Percentiles rank a stretch among this genome's conserved stretches.
Conservation (phyloP, 768 basidiomycete genomes). For the Lactarius quietus region DNA sequence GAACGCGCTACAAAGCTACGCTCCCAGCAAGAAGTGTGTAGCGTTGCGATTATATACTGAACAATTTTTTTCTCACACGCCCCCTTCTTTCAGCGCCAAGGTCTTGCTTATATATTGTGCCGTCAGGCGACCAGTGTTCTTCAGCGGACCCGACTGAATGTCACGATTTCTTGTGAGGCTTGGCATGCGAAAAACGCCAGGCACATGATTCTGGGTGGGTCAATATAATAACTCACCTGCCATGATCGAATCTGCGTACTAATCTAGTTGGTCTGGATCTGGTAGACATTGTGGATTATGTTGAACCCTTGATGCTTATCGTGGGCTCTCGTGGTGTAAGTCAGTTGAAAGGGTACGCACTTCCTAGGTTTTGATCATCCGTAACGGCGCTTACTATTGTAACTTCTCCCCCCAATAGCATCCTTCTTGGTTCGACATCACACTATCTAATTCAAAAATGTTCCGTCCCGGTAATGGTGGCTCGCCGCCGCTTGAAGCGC, state of each 20-base stretch:
- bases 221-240: background rate
- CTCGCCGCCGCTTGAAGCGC: constrained; percentile 84
- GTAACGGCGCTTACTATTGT: constrained; percentile 6
- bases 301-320: constrained; percentile 87
- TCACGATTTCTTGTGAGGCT: constrained; percentile 87
- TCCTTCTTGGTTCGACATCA: constrained; percentile 90
- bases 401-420: constrained; percentile 43
- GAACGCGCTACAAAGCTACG: constrained; percentile 79
- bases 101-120: constrained; percentile 79
- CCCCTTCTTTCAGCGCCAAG: constrained; percentile 63
- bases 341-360: constrained; percentile 79
- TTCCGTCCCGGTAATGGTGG: constrained; percentile 95
- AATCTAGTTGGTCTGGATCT: background rate
- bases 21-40: constrained; percentile 83
- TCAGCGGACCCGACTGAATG: constrained; percentile 86
- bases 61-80: background rate
- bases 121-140: constrained; percentile 87
- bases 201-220: constrained; percentile 85
- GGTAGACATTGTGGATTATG: constrained; percentile 78
- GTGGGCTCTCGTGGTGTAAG: constrained; percentile 92
- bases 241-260: background rate
- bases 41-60: constrained; percentile 11
- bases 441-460: constrained; percentile 95
- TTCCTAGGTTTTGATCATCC: background rate
- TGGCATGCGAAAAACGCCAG: constrained; percentile 96